Evolutionary conservation across 2,329 filamentous ascomycete genomes (phyloP).

Genomic region (Malbranchea cinnamomea): DNA sequence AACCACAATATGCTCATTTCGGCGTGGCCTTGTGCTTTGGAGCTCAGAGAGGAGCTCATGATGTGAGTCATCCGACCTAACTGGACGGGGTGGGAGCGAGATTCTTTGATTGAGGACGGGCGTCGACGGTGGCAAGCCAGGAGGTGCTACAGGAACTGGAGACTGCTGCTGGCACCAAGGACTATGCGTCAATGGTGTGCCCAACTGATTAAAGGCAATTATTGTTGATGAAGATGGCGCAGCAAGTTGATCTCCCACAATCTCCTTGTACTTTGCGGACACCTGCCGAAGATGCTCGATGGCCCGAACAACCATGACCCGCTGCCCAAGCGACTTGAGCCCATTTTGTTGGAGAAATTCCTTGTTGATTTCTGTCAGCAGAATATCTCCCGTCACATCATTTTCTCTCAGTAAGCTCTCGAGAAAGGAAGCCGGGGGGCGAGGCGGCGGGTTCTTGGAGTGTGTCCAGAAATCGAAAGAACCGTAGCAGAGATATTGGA

Average conservation of each 20-base stretch:
- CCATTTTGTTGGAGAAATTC: conserved; percentile 37
- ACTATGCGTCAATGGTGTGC: too few species aligned
- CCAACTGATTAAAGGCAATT: too few species aligned
- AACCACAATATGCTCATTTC: conserved; percentile 14
- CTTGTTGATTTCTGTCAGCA: conserved; percentile 44
- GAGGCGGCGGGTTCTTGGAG: conserved; percentile 16
- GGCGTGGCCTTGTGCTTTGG: conserved; percentile 3
- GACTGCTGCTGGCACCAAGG: too few species aligned
- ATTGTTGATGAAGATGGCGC: too few species aligned
- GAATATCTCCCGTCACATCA: conserved; percentile 48
- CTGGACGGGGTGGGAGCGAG: too few species aligned
- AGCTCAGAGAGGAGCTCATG: background rate
- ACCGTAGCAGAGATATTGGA: conserved; percentile 47
- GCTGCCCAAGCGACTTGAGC: conserved; percentile 43
- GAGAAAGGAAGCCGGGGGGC: conserved; percentile 40
- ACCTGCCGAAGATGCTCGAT: conserved; percentile 40
- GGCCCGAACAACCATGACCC: conserved; percentile 41
- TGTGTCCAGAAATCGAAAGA: conserved; percentile 30
- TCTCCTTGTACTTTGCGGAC: conserved; percentile 36
- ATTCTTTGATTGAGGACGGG: too few species aligned
- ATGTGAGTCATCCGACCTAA: background rate
- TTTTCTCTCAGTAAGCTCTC: conserved; percentile 43
- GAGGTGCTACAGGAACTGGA: too few species aligned
- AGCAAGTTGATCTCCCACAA: too few species aligned
- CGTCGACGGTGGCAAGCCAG: background rate